A percentile compares a stretch with the other conserved stretches of the same genome.
phyloP scores from a whole-genome alignment of 2,329 filamentous ascomycete species.

The Zymoseptoria brevis region DNA sequence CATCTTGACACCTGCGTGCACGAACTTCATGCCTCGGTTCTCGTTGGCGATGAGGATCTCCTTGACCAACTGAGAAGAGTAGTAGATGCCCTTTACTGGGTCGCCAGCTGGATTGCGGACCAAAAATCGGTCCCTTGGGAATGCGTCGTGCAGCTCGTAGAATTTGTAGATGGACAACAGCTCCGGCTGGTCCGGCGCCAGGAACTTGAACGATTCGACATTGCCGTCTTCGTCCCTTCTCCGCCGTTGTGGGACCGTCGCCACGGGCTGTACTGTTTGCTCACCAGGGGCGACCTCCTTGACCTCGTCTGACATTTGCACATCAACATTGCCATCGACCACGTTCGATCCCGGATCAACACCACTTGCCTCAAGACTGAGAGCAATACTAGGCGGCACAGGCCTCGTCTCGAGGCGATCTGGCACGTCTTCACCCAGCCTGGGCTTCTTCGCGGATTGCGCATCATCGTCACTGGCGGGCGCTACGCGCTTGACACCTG shows the following conservation, averaged over 20 bases:
- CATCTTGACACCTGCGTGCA: constrained; percentile 97
- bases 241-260: constrained; percentile 5
- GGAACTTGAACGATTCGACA: constrained; percentile 93
- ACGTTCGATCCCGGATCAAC: constrained; percentile 7
- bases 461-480: constrained; percentile 33
- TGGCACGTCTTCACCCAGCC: constrained; percentile 18
- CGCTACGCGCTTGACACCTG: constrained; percentile 33
- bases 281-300: constrained; percentile 22
- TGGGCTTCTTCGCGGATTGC: constrained; percentile 29
- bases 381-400: constrained; percentile 14
- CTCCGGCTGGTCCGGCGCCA: constrained; percentile 65
- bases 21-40: constrained; percentile 84
- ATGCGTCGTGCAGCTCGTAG: constrained; percentile 74
- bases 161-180: constrained; percentile 72
- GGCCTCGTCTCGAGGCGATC: constrained; percentile 17
- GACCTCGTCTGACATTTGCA: constrained; percentile 10
- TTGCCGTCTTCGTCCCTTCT: constrained; percentile 42
- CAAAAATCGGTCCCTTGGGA: constrained; percentile 88
- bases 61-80: constrained; percentile 75
- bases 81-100: constrained; percentile 92
- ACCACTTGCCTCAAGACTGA: constrained; percentile 14
- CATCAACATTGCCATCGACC: constrained; percentile 6
- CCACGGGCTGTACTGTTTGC: constrained; percentile 13
- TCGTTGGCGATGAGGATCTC: constrained; percentile 84
- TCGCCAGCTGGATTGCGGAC: constrained; percentile 86